Conservation (phyloP, 2,329 filamentous ascomycete genomes). For the Gaeumannomyces tritici region DNA sequence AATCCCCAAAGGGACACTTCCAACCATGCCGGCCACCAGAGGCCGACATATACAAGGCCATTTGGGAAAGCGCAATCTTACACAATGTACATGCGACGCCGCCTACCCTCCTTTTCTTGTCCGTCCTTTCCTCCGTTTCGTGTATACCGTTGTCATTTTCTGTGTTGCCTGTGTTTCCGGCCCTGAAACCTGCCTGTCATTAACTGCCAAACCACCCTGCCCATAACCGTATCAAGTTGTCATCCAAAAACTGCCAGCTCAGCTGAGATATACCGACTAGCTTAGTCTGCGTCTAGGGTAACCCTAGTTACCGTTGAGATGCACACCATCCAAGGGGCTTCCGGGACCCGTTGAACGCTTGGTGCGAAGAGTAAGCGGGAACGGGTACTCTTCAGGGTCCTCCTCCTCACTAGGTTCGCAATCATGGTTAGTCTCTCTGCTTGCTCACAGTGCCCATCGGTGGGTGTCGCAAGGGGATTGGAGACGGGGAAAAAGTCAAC, state of each 20-base stretch:
- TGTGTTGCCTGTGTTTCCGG: neutral
- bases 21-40: neutral
- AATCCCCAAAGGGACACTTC: neutral
- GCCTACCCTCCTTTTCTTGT: neutral
- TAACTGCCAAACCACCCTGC: neutral
- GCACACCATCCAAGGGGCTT: constrained; percentile 31
- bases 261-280: neutral
- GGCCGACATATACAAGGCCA: neutral
- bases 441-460: too few species aligned
- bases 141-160: neutral
- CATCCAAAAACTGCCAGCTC: neutral
- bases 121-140: neutral
- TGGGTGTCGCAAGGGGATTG: too few species aligned
- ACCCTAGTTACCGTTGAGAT: constrained; percentile 28
- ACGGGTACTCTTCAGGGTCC: constrained; percentile 66
- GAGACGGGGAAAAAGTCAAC: neutral
- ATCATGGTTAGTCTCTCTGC: neutral
- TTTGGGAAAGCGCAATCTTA: neutral
- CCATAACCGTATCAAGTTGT: neutral
- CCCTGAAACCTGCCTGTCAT: neutral
- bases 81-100: neutral
- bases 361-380: constrained; percentile 46
- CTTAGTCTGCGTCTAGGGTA: neutral
- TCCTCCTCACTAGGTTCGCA: constrained; percentile 65
- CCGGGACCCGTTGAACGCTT: constrained; percentile 31